Evolutionary conservation across 805 yeast genomes (phyloP).

Genomic region (Spencermartinsiella europaea): DNA sequence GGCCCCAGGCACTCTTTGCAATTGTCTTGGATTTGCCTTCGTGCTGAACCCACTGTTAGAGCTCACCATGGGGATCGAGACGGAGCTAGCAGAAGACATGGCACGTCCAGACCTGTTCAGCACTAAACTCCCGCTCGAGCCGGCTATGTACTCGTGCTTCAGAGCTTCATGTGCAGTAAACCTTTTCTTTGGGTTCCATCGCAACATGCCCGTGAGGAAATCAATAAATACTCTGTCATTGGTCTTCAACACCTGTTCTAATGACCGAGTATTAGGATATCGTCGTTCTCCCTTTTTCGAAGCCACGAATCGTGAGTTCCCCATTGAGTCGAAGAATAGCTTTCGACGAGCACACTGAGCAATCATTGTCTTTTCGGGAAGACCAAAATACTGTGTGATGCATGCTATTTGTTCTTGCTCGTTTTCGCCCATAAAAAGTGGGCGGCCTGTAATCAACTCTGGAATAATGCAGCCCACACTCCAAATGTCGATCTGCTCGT

Average conservation of each 20-base stretch:
- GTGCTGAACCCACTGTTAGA: neutral
- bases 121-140: slow-evolving; percentile 1
- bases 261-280: slow-evolving; percentile 22
- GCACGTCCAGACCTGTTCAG: slow-evolving; percentile 2
- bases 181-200: slow-evolving; percentile 63
- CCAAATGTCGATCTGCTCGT: slow-evolving; percentile 95
- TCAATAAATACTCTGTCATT: slow-evolving; percentile 29
- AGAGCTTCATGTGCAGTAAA: slow-evolving; percentile 34
- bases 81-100: slow-evolving; percentile 4
- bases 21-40: neutral
- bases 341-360: slow-evolving; percentile 31
- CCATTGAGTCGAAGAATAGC: slow-evolving; percentile 35
- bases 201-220: slow-evolving; percentile 56
- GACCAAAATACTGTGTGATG: slow-evolving; percentile 84
- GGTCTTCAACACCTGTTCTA: slow-evolving; percentile 24
- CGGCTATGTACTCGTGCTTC: slow-evolving; percentile 32
- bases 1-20: neutral
- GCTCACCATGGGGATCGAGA: neutral
- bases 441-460: slow-evolving; percentile 86
- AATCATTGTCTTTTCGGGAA: slow-evolving; percentile 54
- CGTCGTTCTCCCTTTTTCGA: slow-evolving; percentile 23
- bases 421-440: slow-evolving; percentile 92
- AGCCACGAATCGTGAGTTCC: slow-evolving; percentile 28
- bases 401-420: slow-evolving; percentile 86
- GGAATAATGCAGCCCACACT: slow-evolving; percentile 96